Base-by-base conservation (phyloP, 192 early-diverging fungal species). In the Gaertneriomyces semiglobifer region DNA sequence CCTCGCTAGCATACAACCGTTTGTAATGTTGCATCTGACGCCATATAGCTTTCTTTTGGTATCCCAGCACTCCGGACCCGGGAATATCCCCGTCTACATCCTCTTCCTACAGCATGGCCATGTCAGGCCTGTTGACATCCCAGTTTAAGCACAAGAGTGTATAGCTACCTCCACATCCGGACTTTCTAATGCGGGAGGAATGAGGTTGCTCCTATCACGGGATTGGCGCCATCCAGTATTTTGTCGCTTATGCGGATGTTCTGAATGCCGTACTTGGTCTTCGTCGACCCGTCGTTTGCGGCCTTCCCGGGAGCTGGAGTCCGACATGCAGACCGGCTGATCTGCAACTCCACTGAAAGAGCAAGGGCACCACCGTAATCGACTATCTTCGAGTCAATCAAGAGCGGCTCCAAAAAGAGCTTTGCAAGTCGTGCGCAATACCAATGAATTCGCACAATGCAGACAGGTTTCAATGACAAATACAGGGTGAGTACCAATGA, bases 11-110 rank as follows among this genome's bases (percentile, higher is more conserved):
- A 41, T 53, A 54, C 39, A 59, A 5, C 5, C 76, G 66, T 51
- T 78, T 78, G 63, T 84, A 84, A 45, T 79, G 72, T 20, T 80
- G 70, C 79, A 84, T 79, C 40, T 76, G 77, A 6, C 72, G 54
- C 60, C 71, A 78, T 12, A 84, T 79, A 12, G 82, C 82, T 47
- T 75, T 62, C 65, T 84, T 84, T 61, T 82, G 79, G 62, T 75
- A 84, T n/a, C 47, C 69, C 11, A 69, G 43, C 12, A 80, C 62
- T 8, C 47, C 25, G 33, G 66, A 68, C 20, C 66, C 66, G 10
- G 66, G 58, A 19, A 68, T 68, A 11, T 60, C 66, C 19, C 66
- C 66, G 42, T 68, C 66, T 16, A 51, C 18, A 68, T 68, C 66
- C 25, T 68, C 52, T 43, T 1, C 25, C 25, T 33, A 33, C 25